Evolutionary conservation across 106 monocot genomes (phyloP), one percentile per base, ranked within the genome.

Genomic region (Hemerocallis citrina): DNA sequence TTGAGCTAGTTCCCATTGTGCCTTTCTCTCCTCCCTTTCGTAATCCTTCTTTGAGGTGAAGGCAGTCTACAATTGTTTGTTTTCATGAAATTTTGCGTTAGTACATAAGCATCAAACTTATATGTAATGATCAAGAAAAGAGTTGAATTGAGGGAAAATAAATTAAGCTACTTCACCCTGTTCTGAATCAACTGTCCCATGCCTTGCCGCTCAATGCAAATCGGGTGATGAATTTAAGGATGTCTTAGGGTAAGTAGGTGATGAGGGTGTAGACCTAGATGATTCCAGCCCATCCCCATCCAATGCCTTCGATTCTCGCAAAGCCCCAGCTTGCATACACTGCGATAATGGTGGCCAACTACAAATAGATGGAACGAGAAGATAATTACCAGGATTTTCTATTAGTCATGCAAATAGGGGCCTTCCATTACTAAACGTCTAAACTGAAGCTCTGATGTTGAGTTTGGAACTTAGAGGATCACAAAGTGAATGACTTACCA

Each of bases 21-120:
- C 85, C 68, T 85, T 75, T 24, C 85, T 58, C 69, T 85, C 79
- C 1, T 73, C 80, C 24, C 16, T 76, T 16, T 80, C 79, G 48
- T 79, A 85, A 34, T 85, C 84, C 57, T 79, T 85, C 73, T 79
- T 76, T 6, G 34, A 45, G 34, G 72, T 79, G 71, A 85, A 85
- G 12, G 84, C 84, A 1, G 79, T 85, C 41, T 86, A 22, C 6
- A n/a, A n/a, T n/a, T n/a, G 17, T 16, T 46, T 10, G 25, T 29
- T 56, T 29, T n/a, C n/a, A n/a, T n/a, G n/a, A n/a, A n/a, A n/a
- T n/a, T n/a, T n/a, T n/a, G n/a, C n/a, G n/a, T n/a, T n/a, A n/a
- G n/a, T n/a, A n/a, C n/a, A n/a, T n/a, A n/a, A n/a, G n/a, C n/a
- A n/a, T n/a, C n/a, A n/a, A n/a, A n/a, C n/a, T n/a, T n/a, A n/a